Evolutionary conservation across 192 early-diverging fungal genomes (phyloP).

Genomic region (Podila epigama): DNA sequence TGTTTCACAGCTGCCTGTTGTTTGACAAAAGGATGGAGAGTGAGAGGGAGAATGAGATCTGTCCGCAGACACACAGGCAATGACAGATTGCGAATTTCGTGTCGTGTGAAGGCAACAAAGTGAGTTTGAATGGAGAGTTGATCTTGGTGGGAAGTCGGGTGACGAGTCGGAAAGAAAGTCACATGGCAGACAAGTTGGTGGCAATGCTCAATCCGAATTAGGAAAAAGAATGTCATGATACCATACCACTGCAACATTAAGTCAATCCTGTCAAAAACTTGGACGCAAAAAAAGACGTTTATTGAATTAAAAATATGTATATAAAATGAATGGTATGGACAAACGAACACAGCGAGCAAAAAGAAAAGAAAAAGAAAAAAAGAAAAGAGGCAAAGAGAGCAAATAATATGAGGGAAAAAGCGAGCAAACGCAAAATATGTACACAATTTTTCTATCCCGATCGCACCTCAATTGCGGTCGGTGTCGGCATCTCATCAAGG

Average conservation of each 20-base stretch:
- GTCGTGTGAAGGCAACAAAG: too few species aligned
- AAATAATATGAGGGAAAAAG: not conserved
- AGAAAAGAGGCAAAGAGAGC: not conserved
- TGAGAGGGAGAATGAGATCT: too few species aligned
- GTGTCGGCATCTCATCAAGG: too few species aligned
- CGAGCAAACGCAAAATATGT: not conserved
- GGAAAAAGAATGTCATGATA: too few species aligned
- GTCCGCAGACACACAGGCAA: too few species aligned
- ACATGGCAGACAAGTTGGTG: not conserved
- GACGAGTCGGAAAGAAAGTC: not conserved
- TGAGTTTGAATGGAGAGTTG: too few species aligned
- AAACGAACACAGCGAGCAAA: slow-evolving; percentile 2
- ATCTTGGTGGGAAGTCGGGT: not conserved
- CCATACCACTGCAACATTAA: too few species aligned
- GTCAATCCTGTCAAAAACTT: too few species aligned
- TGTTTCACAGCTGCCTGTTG: not conserved
- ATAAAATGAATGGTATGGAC: not conserved
- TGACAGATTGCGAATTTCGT: too few species aligned
- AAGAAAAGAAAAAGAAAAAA: not conserved
- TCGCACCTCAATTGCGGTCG: not conserved
- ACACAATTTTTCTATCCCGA: not conserved
- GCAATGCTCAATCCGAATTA: too few species aligned
- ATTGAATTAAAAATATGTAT: not conserved
- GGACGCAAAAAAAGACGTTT: not conserved
- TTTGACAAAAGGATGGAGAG: not conserved